Percentiles rank a stretch among this genome's conserved stretches.
Conservation (phyloP, 179 eudicot species). For the Amaranthus tricolor region DNA sequence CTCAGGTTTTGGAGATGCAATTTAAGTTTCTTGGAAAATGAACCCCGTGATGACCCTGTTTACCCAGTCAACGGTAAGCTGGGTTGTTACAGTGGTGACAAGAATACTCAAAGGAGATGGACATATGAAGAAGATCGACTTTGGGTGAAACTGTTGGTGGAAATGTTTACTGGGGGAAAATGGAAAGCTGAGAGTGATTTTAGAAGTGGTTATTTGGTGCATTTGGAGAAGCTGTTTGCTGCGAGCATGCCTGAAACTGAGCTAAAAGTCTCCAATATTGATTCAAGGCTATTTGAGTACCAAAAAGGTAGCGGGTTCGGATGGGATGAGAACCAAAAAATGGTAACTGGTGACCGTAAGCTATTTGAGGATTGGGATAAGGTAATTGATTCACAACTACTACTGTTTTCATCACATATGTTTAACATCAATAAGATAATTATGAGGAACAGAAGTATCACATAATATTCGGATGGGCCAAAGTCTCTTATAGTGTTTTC, state of each 20-base stretch:
- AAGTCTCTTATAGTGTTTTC: too few species aligned
- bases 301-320: conserved; percentile 3
- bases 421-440: too few species aligned
- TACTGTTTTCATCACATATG: too few species aligned
- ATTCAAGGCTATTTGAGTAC: conserved; percentile 10
- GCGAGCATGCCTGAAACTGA: too few species aligned
- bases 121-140: not conserved
- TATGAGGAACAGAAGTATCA: too few species aligned
- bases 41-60: too few species aligned
- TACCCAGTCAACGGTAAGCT: too few species aligned
- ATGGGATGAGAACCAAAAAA: conserved; percentile 5
- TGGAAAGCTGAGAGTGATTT: not conserved
- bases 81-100: too few species aligned
- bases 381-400: not conserved
- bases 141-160: not conserved
- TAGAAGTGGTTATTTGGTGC: not conserved
- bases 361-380: conserved; percentile 1
- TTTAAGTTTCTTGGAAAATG: too few species aligned
- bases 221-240: too few species aligned
- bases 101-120: conserved; percentile 11
- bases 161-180: conserved; percentile 2
- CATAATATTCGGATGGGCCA: too few species aligned
- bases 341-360: conserved; percentile 4
- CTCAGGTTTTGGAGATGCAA: too few species aligned
- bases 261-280: not conserved